Evolutionary conservation across 768 basidiomycete species (phyloP), one percentile per base, ranked within the genome.

Genomic region (Boletus rubescentipes): DNA sequence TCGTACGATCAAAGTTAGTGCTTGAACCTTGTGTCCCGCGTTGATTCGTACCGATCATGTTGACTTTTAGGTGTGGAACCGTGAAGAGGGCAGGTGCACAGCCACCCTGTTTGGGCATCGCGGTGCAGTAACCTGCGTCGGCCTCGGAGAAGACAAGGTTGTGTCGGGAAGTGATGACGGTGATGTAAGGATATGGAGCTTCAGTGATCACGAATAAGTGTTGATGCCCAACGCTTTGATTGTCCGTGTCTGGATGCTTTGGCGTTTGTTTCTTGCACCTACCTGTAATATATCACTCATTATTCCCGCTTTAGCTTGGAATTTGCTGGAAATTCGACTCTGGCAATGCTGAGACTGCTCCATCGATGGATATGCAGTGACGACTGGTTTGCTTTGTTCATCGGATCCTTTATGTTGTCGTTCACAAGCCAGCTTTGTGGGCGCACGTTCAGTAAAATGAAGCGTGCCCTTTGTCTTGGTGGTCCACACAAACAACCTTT

Each of bases 101-200:
- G 81, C 91, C 35, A 99, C 96, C 1, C 79, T 98, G 5, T 90
- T 95, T 35, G 95, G 95, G 1, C 97, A 99, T 66, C 84, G 91
- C 38, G 94, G 91, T 35, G 93, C 97, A 1, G 95, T 98, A 48
- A 96, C 91, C 31, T 93, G 91, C 67, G 72, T 98, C 35, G 87
- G 83, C 14, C 80, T 98, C 12, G 89, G 90, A 2, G 95, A 98
- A 69, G 96, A 98, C 70, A 93, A 95, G 73, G 91, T 97, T 41
- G 83, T 98, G 9, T 95, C 93, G n/a, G 94, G 95, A 10, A 93
- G 93, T 61, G 95, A 98, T 66, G 95, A 97, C 64, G 84, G 89
- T 20, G 87, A 91, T 55, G 75, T 98, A 50, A 86, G 85, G 66
- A 78, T 97, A 41, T 98, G 95, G 94, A 83, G 76, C 65, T 87